Evolutionary conservation across 2,329 filamentous ascomycete genomes (phyloP).

Genomic region (Malbranchea zuffiana): DNA sequence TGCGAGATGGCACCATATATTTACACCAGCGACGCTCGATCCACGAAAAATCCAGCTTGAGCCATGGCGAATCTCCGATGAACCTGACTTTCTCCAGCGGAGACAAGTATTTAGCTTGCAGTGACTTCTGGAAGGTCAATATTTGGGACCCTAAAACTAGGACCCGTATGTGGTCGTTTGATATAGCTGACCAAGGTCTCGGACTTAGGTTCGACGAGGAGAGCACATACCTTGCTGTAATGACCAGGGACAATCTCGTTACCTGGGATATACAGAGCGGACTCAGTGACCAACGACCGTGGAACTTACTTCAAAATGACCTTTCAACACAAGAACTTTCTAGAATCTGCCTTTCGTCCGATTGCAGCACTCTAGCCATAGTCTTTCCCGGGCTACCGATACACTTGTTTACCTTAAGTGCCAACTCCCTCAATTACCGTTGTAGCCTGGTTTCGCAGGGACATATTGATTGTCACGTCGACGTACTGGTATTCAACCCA

Average conservation of each 20-base stretch:
- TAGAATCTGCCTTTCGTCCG: slow-evolving; percentile 9
- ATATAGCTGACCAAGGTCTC: neutral
- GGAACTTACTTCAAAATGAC: slow-evolving; percentile 1
- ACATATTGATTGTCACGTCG: slow-evolving; percentile 19
- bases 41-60: slow-evolving; percentile 14
- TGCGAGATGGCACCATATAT: slow-evolving; percentile 22
- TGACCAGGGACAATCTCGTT: slow-evolving; percentile 15
- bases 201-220: slow-evolving; percentile 3
- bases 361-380: slow-evolving; percentile 13
- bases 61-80: slow-evolving; percentile 20
- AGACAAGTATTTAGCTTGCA: slow-evolving; percentile 19
- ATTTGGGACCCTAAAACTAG: slow-evolving; percentile 18
- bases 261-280: slow-evolving; percentile 13
- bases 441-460: slow-evolving; percentile 19
- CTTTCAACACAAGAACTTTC: neutral
- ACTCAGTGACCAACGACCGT: neutral
- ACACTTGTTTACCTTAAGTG: slow-evolving; percentile 13
- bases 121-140: slow-evolving; percentile 12
- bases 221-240: slow-evolving; percentile 14
- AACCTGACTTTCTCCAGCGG: slow-evolving; percentile 20
- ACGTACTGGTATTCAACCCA: slow-evolving; percentile 27
- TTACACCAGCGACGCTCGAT: slow-evolving; percentile 21
- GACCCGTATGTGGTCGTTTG: slow-evolving; percentile 8
- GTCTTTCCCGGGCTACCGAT: slow-evolving; percentile 19
- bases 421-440: slow-evolving; percentile 12